Evolutionary conservation across 78 protist genomes (phyloP).

Genomic region (Creolimax fragrantissima): DNA sequence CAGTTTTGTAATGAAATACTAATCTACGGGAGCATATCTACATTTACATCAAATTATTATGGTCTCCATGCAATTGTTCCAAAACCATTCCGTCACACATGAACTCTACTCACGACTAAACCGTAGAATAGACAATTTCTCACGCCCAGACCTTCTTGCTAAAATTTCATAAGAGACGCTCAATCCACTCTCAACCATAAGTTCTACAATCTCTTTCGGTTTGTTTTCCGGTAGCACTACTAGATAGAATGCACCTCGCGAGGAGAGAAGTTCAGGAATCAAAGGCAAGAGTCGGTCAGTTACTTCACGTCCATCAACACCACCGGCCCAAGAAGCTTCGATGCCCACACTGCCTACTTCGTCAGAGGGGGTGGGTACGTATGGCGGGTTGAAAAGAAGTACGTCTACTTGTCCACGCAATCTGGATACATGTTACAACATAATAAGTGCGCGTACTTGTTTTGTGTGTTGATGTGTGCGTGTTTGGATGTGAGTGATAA

Average conservation of each 20-base stretch:
- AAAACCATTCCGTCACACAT: not conserved
- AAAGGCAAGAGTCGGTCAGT: not conserved
- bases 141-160: not conserved
- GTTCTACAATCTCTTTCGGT: not conserved
- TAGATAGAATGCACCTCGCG: not conserved
- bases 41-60: too few relatives aligned
- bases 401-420: not conserved
- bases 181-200: not conserved
- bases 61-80: too few relatives aligned
- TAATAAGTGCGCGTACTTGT: too few relatives aligned
- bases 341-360: conserved; percentile 10
- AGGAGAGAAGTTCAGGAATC: not conserved
- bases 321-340: conserved; percentile 18
- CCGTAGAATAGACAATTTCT: not conserved
- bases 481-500: too few relatives aligned
- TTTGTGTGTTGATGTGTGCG: too few relatives aligned
- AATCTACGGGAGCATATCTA: too few relatives aligned
- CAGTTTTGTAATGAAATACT: too few relatives aligned
- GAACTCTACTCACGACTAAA: not conserved
- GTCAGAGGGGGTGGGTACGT: conserved; percentile 6
- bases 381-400: conserved; percentile 14
- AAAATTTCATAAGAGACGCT: not conserved
- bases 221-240: conserved; percentile 5
- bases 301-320: not conserved
- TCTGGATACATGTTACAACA: not conserved